These are phyloP conservation scores for Colletotrichum lini DNA, from an alignment of 2,329 filamentous ascomycete genomes.

Conservation along the genomic window DNA sequence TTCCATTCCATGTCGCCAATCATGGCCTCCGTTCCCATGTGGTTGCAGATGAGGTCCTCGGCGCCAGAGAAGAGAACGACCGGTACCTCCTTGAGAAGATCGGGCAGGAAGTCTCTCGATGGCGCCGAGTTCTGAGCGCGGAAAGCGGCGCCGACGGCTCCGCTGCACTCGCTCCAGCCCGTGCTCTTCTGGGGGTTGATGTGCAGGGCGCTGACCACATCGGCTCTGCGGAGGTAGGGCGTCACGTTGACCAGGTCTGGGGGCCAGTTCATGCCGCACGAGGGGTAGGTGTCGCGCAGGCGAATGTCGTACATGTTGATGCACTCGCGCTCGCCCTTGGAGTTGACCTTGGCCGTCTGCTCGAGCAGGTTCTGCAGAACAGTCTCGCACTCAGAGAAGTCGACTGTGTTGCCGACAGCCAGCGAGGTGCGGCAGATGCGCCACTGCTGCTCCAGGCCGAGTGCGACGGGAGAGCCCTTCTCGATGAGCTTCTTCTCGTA, in stretches of 20 bases:
- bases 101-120: slow-evolving; percentile 81
- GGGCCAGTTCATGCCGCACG: slow-evolving; percentile 98
- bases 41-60: slow-evolving; percentile 97
- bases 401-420: slow-evolving; percentile 69
- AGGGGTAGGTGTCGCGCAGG: slow-evolving; percentile 82
- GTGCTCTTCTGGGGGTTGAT: slow-evolving; percentile 85
- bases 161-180: slow-evolving; percentile 93
- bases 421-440: slow-evolving; percentile 77
- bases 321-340: slow-evolving; percentile 72
- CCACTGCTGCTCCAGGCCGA: slow-evolving; percentile 78
- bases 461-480: slow-evolving; percentile 74
- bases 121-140: slow-evolving; percentile 79
- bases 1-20: slow-evolving; percentile 95
- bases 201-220: slow-evolving; percentile 86
- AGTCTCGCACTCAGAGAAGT: slow-evolving; percentile 79
- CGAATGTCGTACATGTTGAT: slow-evolving; percentile 98
- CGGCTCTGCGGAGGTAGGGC: slow-evolving; percentile 86
- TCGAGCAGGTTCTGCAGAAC: slow-evolving; percentile 82
- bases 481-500: slow-evolving; percentile 82
- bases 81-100: slow-evolving; percentile 81
- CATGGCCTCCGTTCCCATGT: slow-evolving; percentile 91
- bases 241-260: slow-evolving; percentile 84
- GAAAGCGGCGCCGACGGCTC: slow-evolving; percentile 82
- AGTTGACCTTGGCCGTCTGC: slow-evolving; percentile 68
- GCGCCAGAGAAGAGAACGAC: slow-evolving; percentile 93